Evolutionary conservation across 108 stramenopile genomes (phyloP), one percentile per base, ranked within the genome.

Genomic region (Fragilariopsis cylindrus): DNA sequence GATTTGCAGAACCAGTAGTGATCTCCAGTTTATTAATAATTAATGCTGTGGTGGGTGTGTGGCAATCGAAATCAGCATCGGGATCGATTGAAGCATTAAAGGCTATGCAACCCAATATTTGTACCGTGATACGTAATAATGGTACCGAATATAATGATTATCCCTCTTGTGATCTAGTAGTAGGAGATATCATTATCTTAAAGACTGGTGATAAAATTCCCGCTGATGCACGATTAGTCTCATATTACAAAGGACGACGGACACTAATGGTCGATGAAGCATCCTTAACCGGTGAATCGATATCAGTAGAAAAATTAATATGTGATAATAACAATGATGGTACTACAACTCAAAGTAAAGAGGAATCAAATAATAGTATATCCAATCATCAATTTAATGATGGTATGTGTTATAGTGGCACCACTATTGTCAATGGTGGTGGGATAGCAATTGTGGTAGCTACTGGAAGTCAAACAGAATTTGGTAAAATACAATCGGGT

Each of bases 21-120:
- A 99, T 99, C 76, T 70, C 97, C 7, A 74, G 90, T 48, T 98
- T 99, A 77, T 88, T 99, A 19, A 79, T 98, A 30, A 72, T 98
- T 47, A 99, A 99, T 84, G 99, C 99, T 16, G 84, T 94, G 16
- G 97, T 99, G 21, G 98, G 98, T 21, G 96, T 99, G 0, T 96
- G 92, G 96, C 98, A 98, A 78, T 81, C 85, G 39, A 85, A 84
- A 67, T 91, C 90, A 49, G 99, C 99, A 21, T 85, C 90, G 73
- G 87, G 88, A 21, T 84, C 88, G 8, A 76, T 99, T 65, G 94
- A 96, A 41, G 97, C 98, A 9, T 84, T 99, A 53, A 93, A 97
- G 74, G 77, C 90, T 72, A 74, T 98, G 45, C 97, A 99, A 86
- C 90, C 97, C 8, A 84, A 81, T 11, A 69, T 75, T 4, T 91